Evolutionary conservation across 164 flowering plant genomes (phyloP), one percentile per base, ranked within the genome.

Genomic region (Vitis rotundifolia): DNA sequence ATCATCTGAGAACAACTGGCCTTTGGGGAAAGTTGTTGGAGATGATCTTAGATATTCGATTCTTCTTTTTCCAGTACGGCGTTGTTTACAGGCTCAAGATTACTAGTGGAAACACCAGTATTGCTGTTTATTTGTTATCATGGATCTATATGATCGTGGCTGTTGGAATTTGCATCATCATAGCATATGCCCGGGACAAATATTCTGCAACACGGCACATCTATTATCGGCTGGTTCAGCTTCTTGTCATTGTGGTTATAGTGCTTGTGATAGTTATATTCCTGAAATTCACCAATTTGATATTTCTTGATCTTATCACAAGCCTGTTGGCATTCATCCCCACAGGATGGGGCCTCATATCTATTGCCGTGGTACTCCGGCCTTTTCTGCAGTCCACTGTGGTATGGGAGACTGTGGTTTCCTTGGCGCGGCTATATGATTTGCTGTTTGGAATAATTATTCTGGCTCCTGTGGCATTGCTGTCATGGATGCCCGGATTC

Each of bases 401-500:
- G 64, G 87, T 85, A 13, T 94, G 99, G 99, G 95, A 87, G 2
- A 88, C 91, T 31, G 90, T 92, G 64, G 90, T 89, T 63, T 76
- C 98, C 15, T 63, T 92, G 74, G 98, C 99, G 63, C 89, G 98
- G 31, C 53, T 92, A 14, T 94, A 92, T 78, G 99, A 94, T 72
- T 51, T 89, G 75, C 59, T 89, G 67, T 76, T 94, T 29, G 99
- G 95, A 48, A 56, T 92, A 26, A 80, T 92, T 28, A 88, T 92
- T 49, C 80, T 94, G 94, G 88, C 88, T 49, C 99, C 99, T 9
- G 80, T 92, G 73, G 99, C 99, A n/a, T 75, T 91, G 49, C 79
- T 94, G 7, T 87, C 98, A 49, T 94, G 99, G 99, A 68, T 91
- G 84, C 99, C 99, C 50, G 98, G 94, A 13, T 91, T 91, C 76